A percentile compares a stretch with the other conserved stretches of the same genome.
Conservation (phyloP, 176 grass and related monocot species). For the Musa beccarii region DNA sequence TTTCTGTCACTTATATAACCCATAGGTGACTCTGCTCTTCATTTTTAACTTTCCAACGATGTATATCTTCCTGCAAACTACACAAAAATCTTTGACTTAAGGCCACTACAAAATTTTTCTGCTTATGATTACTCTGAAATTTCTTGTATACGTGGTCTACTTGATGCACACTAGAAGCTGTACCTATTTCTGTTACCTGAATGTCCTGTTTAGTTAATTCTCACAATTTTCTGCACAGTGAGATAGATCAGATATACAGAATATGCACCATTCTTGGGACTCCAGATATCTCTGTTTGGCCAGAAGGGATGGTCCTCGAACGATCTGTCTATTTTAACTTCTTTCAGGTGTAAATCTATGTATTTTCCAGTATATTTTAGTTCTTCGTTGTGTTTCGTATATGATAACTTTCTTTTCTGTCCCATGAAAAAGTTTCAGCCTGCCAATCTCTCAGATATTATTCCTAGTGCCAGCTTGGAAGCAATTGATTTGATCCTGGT, state of each 20-base stretch:
- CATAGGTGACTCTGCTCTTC: neutral
- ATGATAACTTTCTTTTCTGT: conserved; percentile 23
- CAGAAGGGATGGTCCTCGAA: conserved; percentile 66
- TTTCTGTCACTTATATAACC: too few relatives aligned
- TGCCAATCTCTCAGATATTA: conserved; percentile 51
- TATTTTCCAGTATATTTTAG: conserved; percentile 5
- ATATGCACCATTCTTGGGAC: conserved; percentile 83
- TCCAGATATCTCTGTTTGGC: conserved; percentile 66
- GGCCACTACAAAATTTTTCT: too few relatives aligned
- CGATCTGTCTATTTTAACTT: conserved; percentile 48
- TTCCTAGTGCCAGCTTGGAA: conserved; percentile 82
- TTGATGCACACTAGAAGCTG: too few relatives aligned
- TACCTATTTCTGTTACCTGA: too few relatives aligned
- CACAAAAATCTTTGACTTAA: too few relatives aligned
- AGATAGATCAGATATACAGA: conserved; percentile 82
- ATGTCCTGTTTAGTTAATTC: neutral
- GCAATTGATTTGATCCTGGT: conserved; percentile 87
- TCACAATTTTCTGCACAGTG: conserved; percentile 34
- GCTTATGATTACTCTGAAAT: too few relatives aligned
- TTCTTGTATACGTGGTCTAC: too few relatives aligned
- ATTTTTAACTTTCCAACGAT: neutral
- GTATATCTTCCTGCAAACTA: neutral
- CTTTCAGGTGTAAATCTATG: conserved; percentile 54
- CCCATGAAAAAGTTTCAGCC: conserved; percentile 37
- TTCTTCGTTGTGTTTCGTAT: conserved; percentile 3